Evolutionary conservation across 1,139 yeast genomes (phyloP).

Genomic region (Yamadazyma diospyri): DNA sequence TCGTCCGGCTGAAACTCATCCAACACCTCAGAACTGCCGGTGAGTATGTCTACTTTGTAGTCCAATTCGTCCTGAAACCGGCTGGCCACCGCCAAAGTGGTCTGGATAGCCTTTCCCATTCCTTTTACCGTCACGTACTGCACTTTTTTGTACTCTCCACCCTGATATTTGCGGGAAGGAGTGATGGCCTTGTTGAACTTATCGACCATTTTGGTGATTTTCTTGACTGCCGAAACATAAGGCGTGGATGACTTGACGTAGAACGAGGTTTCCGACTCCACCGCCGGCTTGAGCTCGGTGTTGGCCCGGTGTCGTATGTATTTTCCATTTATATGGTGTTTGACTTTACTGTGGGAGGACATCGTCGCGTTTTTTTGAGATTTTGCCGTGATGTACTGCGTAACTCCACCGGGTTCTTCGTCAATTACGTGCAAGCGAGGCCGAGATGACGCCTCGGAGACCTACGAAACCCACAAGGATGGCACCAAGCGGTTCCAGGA

Average conservation of each 20-base stretch:
- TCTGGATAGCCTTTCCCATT: constrained; percentile 65
- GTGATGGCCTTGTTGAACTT: constrained; percentile 29
- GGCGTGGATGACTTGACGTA: constrained; percentile 60
- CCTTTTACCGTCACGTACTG: constrained; percentile 54
- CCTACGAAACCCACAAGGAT: not conserved
- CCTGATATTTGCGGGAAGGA: constrained; percentile 30
- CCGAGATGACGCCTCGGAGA: constrained; percentile 9
- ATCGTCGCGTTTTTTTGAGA: too few relatives aligned
- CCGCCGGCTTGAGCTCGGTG: constrained; percentile 23
- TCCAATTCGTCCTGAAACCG: constrained; percentile 46
- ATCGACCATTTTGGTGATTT: constrained; percentile 46
- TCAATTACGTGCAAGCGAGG: constrained; percentile 11
- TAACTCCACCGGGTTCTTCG: constrained; percentile 10
- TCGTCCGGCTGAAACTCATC: constrained; percentile 48
- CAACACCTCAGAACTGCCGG: constrained; percentile 58
- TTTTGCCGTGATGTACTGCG: constrained; percentile 1
- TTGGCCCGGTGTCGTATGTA: constrained; percentile 48
- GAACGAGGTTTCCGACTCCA: constrained; percentile 46
- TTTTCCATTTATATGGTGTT: constrained; percentile 19
- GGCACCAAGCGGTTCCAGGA: constrained; percentile 22
- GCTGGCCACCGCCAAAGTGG: constrained; percentile 43
- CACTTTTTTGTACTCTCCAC: constrained; percentile 35
- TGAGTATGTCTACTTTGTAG: constrained; percentile 48
- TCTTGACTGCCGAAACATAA: constrained; percentile 57
- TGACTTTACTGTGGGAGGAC: constrained; percentile 4